A percentile compares a stretch with the other conserved stretches of the same genome.
These are phyloP conservation scores for Geranium incanum DNA, from an alignment of 441 rosid genomes.

Conservation along the genomic window DNA sequence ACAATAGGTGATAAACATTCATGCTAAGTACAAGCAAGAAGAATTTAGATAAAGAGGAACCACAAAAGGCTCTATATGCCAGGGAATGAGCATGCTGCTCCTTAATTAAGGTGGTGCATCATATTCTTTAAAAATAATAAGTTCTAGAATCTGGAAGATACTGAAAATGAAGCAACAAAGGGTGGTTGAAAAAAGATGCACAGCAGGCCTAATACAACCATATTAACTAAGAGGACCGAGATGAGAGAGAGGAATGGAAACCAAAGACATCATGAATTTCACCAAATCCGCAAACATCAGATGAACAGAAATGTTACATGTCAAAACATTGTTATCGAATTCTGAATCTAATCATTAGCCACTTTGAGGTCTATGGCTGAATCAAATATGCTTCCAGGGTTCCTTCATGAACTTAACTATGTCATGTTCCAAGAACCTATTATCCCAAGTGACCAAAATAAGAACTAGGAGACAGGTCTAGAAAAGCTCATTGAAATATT, in stretches of 20 bases:
- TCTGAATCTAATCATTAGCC: background rate
- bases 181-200: background rate
- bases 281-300: background rate
- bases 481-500: background rate
- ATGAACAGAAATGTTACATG: background rate
- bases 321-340: background rate
- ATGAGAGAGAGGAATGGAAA: background rate
- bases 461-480: background rate
- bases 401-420: background rate
- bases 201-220: background rate
- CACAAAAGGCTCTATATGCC: background rate
- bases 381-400: background rate
- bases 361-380: slow-evolving; percentile 1
- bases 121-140: background rate
- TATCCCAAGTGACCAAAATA: background rate
- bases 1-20: background rate
- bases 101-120: background rate
- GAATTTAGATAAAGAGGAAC: background rate
- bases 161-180: background rate
- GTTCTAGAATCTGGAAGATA: background rate
- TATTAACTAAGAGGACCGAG: background rate
- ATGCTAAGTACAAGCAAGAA: background rate
- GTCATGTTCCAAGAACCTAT: background rate
- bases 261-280: background rate
- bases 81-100: background rate